Conservation (phyloP, 2,329 filamentous ascomycete species). For the Camptophora hylomeconis region DNA sequence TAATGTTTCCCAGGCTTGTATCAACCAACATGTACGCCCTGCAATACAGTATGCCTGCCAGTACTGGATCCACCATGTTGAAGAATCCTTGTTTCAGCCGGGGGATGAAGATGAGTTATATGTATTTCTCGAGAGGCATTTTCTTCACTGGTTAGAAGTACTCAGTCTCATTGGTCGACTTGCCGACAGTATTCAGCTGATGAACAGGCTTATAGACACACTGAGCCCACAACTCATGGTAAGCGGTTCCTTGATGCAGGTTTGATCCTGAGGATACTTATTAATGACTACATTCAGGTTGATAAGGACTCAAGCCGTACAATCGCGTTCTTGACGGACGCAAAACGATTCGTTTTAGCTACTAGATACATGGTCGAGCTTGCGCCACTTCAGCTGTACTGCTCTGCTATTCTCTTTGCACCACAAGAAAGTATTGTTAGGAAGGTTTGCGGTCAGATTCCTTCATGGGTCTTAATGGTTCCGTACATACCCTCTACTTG, state of each 20-base stretch:
- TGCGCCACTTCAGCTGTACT: conserved; percentile 25
- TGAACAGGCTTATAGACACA: conserved; percentile 8
- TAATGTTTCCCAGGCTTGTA: conserved; percentile 2
- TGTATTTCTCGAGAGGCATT: conserved; percentile 15
- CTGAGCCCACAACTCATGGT: conserved; percentile 10
- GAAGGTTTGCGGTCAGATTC: conserved; percentile 14
- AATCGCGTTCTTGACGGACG: conserved; percentile 20
- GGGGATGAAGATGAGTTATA: conserved; percentile 3
- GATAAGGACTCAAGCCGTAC: conserved; percentile 6
- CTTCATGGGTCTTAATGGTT: conserved; percentile 9
- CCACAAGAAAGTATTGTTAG: conserved; percentile 19
- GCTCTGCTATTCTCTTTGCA: conserved; percentile 21
- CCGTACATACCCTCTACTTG: conserved; percentile 6
- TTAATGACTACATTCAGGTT: too few relatives aligned
- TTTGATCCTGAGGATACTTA: too few relatives aligned
- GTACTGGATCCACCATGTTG: conserved; percentile 21
- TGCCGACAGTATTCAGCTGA: too few relatives aligned
- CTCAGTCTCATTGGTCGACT: conserved; percentile 16
- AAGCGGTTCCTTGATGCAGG: too few relatives aligned
- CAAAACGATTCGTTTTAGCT: conserved; percentile 20
- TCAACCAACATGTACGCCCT: conserved; percentile 11
- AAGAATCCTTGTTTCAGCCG: conserved; percentile 6
- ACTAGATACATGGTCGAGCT: conserved; percentile 18
- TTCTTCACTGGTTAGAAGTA: conserved; percentile 19
- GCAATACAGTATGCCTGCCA: conserved; percentile 18